phyloP scores from a whole-genome alignment of 2,329 filamentous ascomycete species.

The Huntiella savannae region DNA sequence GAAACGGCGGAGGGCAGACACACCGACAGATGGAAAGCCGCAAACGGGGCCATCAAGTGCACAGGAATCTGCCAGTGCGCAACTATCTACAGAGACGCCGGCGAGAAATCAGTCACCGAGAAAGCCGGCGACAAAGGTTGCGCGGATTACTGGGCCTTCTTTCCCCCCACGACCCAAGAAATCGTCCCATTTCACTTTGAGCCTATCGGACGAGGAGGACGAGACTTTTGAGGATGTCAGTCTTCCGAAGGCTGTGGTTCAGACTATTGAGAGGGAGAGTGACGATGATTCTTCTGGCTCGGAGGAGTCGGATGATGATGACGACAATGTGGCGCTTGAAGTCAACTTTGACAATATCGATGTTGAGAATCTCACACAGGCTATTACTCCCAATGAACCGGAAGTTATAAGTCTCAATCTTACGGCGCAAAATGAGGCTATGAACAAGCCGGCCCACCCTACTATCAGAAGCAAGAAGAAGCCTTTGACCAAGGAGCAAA shows the following conservation, averaged over 20 bases:
- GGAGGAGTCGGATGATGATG: slow-evolving; percentile 13
- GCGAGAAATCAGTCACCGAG: neutral
- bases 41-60: neutral
- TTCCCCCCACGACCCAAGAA: neutral
- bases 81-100: neutral
- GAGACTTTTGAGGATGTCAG: slow-evolving; percentile 32
- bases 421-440: neutral
- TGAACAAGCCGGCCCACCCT: neutral
- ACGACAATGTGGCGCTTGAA: slow-evolving; percentile 23
- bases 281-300: slow-evolving; percentile 24
- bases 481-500: slow-evolving; percentile 34
- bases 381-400: slow-evolving; percentile 14
- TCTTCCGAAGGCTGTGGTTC: slow-evolving; percentile 28
- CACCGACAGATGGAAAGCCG: neutral
- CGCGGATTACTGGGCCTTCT: neutral
- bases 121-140: neutral
- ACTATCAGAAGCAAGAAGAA: slow-evolving; percentile 20
- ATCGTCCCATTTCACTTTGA: neutral
- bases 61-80: neutral
- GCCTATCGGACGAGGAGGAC: slow-evolving; percentile 20
- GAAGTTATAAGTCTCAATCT: slow-evolving; percentile 32
- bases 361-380: slow-evolving; percentile 17
- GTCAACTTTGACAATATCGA: slow-evolving; percentile 31
- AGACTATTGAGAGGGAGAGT: slow-evolving; percentile 31
- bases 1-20: slow-evolving; percentile 2